Evolutionary conservation across 495 filamentous ascomycete genomes (phyloP).

Genomic region (Aspergillus mulundensis): DNA sequence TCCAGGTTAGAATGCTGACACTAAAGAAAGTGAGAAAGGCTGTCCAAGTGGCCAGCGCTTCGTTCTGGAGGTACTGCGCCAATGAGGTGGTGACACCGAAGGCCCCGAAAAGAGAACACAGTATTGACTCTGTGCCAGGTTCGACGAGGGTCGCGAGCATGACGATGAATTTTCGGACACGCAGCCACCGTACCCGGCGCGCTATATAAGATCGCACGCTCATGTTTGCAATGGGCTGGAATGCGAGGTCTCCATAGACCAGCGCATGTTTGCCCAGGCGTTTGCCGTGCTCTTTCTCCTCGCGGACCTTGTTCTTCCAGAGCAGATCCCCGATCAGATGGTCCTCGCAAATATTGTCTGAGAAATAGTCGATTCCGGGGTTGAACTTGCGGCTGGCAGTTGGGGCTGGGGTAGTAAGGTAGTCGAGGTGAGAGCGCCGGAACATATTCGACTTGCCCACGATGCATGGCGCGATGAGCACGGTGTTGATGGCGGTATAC

Average conservation of each 20-base stretch:
- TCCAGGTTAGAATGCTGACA: constrained; percentile 65
- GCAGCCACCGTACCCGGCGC: constrained; percentile 83
- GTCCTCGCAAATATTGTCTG: constrained; percentile 94
- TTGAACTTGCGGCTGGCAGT: constrained; percentile 29
- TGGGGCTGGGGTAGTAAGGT: constrained; percentile 58
- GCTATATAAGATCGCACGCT: constrained; percentile 74
- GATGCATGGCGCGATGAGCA: constrained; percentile 85
- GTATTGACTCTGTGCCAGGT: constrained; percentile 83
- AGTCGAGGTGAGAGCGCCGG: constrained; percentile 82
- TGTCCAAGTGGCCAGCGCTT: constrained; percentile 58
- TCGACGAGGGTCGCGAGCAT: constrained; percentile 87
- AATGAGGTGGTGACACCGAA: constrained; percentile 70
- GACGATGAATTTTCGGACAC: constrained; percentile 93
- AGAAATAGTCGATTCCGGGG: constrained; percentile 87
- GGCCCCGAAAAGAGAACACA: constrained; percentile 75
- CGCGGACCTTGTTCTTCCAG: constrained; percentile 59
- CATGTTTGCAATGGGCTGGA: constrained; percentile 85
- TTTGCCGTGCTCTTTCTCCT: constrained; percentile 35
- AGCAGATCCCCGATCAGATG: constrained; percentile 91
- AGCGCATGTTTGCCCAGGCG: constrained; percentile 74
- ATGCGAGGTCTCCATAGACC: constrained; percentile 76
- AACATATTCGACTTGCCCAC: constrained; percentile 99
- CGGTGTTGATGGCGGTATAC: constrained; percentile 95
- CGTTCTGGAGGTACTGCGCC: constrained; percentile 50
- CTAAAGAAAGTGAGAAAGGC: constrained; percentile 64